A percentile compares a stretch with the other conserved stretches of the same genome.
These are phyloP conservation scores for Boletales sp. DNA, from an alignment of 768 basidiomycete species.

Conservation along the genomic window DNA sequence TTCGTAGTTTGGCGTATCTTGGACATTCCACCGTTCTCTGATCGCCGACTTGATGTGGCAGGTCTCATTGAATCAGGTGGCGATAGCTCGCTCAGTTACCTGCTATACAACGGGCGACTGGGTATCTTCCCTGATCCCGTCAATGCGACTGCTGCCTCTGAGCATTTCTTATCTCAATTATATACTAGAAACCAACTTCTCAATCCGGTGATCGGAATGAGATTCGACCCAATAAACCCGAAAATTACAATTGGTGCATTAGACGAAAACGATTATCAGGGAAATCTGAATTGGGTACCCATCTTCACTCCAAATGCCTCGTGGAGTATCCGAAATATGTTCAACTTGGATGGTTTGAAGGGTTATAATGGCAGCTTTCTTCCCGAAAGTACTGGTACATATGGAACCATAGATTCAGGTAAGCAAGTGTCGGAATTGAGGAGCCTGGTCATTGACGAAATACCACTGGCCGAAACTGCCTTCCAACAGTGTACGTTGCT, in stretches of 20 bases:
- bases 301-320: constrained; percentile 13
- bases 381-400: constrained; percentile 4
- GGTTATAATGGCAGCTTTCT: constrained; percentile 17
- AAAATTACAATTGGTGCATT: constrained; percentile 26
- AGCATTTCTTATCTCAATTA: constrained; percentile 13
- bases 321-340: constrained; percentile 5
- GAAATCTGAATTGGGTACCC: constrained; percentile 19
- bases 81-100: constrained; percentile 8
- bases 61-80: constrained; percentile 17
- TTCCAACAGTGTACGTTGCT: constrained; percentile 5
- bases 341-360: constrained; percentile 14
- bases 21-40: no score
- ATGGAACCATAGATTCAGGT: constrained; percentile 11
- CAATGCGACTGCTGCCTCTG: constrained; percentile 14
- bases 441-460: background rate
- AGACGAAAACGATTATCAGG: constrained; percentile 20
- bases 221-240: constrained; percentile 20
- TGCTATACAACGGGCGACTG: constrained; percentile 20
- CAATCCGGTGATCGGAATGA: constrained; percentile 20
- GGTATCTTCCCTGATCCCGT: constrained; percentile 22
- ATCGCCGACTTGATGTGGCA: background rate
- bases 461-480: background rate
- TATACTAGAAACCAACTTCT: constrained; percentile 16
- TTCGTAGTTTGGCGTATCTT: background rate
- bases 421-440: background rate